A percentile compares a stretch with the other conserved stretches of the same genome.
These are phyloP conservation scores for Coemansia sp. DNA, from an alignment of 192 early-diverging fungal species.

Conservation along the genomic window DNA sequence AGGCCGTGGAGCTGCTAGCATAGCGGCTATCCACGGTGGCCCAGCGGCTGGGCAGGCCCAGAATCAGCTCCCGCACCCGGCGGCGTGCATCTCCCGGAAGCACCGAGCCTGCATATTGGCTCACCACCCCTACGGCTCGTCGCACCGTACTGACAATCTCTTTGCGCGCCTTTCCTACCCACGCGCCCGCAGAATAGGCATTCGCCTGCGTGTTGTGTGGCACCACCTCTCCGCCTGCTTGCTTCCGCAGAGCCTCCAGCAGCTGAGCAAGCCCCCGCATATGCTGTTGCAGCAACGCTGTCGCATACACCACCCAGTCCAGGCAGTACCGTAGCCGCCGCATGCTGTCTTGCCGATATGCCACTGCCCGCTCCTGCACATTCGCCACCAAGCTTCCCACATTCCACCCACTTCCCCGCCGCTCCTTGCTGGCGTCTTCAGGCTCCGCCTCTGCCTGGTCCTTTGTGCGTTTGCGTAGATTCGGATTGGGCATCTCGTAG, in stretches of 20 bases:
- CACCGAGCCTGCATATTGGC: slow-evolving; percentile 78
- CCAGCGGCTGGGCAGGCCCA: slow-evolving; percentile 77
- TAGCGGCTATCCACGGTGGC: slow-evolving; percentile 21
- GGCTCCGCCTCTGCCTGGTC: slow-evolving; percentile 15
- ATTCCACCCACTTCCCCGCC: slow-evolving; percentile 12
- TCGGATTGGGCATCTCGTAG: slow-evolving; percentile 12
- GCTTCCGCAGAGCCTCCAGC: slow-evolving; percentile 35
- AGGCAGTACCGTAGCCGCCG: slow-evolving; percentile 85
- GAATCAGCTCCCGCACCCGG: slow-evolving; percentile 79
- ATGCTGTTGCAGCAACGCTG: slow-evolving; percentile 67
- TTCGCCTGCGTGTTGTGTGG: slow-evolving; percentile 3
- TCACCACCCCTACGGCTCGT: slow-evolving; percentile 83
- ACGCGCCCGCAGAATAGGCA: slow-evolving; percentile 25
- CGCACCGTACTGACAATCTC: slow-evolving; percentile 83
- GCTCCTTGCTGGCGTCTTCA: not conserved
- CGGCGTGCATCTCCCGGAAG: slow-evolving; percentile 78
- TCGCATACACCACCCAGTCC: slow-evolving; percentile 83
- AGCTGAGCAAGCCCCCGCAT: slow-evolving; percentile 62
- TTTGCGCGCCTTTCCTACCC: slow-evolving; percentile 61
- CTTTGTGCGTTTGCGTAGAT: slow-evolving; percentile 42
- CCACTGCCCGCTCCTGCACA: slow-evolving; percentile 59
- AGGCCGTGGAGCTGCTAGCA: slow-evolving; percentile 2
- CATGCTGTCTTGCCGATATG: slow-evolving; percentile 86
- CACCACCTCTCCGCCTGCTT: not conserved
- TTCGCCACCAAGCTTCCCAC: slow-evolving; percentile 36